These are phyloP conservation scores for Colletotrichum coccodes DNA, from an alignment of 2,329 filamentous ascomycete genomes.

Conservation along the genomic window DNA sequence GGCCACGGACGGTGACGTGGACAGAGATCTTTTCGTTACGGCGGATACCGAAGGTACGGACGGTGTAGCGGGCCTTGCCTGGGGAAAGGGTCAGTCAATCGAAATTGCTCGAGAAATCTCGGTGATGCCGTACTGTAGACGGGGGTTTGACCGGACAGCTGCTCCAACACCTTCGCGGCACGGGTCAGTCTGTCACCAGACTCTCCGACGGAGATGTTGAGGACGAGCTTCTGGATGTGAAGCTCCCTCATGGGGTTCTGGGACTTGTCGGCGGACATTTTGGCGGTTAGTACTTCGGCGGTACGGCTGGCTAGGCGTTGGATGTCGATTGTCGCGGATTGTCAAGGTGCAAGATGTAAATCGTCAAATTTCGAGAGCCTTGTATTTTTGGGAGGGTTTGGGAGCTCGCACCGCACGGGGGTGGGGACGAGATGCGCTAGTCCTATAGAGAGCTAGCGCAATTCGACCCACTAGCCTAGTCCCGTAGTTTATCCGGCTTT, in stretches of 20 bases:
- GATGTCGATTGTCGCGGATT: slow-evolving; percentile 33
- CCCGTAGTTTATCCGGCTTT: slow-evolving; percentile 14
- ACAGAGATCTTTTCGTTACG: slow-evolving; percentile 99
- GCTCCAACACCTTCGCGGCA: slow-evolving; percentile 99
- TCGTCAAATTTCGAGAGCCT: neutral
- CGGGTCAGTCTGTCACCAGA: slow-evolving; percentile 99
- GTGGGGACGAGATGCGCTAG: slow-evolving; percentile 36
- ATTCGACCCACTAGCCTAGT: no score
- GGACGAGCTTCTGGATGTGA: slow-evolving; percentile 98
- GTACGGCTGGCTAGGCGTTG: slow-evolving; percentile 37
- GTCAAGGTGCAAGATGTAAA: neutral
- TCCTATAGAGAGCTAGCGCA: neutral
- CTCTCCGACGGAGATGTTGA: slow-evolving; percentile 99
- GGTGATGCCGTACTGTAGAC: slow-evolving; percentile 85
- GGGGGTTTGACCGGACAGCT: slow-evolving; percentile 98
- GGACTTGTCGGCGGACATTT: slow-evolving; percentile 81
- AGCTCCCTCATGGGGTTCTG: slow-evolving; percentile 99
- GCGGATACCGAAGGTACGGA: slow-evolving; percentile 99
- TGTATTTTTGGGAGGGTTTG: slow-evolving; percentile 51
- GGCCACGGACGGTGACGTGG: slow-evolving; percentile 98
- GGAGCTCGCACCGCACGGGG: slow-evolving; percentile 42
- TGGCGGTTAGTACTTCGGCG: slow-evolving; percentile 47
- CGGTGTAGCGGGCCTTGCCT: slow-evolving; percentile 99
- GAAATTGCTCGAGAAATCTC: neutral
- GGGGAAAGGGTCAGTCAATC: slow-evolving; percentile 35